These are phyloP conservation scores for Rosa chinensis DNA, from an alignment of 306 rosid genomes.

Conservation along the genomic window DNA sequence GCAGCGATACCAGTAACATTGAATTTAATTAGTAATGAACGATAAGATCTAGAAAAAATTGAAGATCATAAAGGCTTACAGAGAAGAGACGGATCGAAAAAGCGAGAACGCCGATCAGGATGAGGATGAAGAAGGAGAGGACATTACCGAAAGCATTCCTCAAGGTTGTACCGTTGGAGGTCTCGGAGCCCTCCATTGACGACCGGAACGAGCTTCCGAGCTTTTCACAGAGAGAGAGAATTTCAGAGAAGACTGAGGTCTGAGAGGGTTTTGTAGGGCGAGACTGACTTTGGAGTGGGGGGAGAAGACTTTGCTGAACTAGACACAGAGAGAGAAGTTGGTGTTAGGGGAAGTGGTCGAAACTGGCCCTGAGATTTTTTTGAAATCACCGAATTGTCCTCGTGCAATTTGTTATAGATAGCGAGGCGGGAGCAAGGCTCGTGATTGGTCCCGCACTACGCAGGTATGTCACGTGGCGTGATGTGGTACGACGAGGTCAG, in stretches of 20 bases:
- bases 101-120: conserved; percentile 96
- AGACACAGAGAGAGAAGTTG: background rate
- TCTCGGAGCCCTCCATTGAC: conserved; percentile 90
- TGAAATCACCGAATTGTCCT: conserved; percentile 9
- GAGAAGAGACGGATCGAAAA: conserved; percentile 99
- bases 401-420: background rate
- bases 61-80: conserved; percentile 45
- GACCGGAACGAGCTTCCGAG: conserved; percentile 52
- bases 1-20: no score
- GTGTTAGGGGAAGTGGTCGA: background rate
- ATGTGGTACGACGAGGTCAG: background rate
- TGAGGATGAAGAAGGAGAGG: conserved; percentile 78
- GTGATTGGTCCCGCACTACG: conserved; percentile 19
- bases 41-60: no score
- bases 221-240: conserved; percentile 23
- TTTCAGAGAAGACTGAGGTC: conserved; percentile 18
- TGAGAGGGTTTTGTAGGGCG: conserved; percentile 30
- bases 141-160: conserved; percentile 86
- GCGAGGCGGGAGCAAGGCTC: background rate
- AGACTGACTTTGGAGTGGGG: conserved; percentile 5
- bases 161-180: conserved; percentile 44
- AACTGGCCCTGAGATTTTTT: background rate
- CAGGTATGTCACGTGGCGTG: conserved; percentile 18
- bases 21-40: no score
- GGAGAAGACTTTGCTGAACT: conserved; percentile 24